A percentile compares a stretch with the other conserved stretches of the same genome.
phyloP scores from a whole-genome alignment of 2,329 filamentous ascomycete genomes.

The Paraphoma chrysanthemicola region DNA sequence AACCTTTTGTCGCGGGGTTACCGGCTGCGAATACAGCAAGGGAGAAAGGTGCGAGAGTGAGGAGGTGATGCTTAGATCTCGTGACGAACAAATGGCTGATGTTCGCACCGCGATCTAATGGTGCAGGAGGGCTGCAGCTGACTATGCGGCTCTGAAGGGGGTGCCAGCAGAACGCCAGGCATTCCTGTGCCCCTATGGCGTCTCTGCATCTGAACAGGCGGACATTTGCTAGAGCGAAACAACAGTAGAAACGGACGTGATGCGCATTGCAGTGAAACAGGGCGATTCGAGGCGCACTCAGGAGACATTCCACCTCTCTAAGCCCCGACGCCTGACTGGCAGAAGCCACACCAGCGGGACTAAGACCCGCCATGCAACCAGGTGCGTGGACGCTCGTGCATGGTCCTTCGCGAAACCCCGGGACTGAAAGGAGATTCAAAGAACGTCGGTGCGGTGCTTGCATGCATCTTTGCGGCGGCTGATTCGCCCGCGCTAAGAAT shows the following conservation, averaged over 20 bases:
- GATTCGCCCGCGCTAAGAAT: slow-evolving; percentile 20
- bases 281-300: not conserved
- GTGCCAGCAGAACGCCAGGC: slow-evolving; percentile 10
- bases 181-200: slow-evolving; percentile 16
- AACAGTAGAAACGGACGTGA: not conserved
- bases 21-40: too few relatives aligned
- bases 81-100: slow-evolving; percentile 7
- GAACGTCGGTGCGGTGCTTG: not conserved
- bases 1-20: not conserved
- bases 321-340: not conserved
- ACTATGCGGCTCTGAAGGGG: slow-evolving; percentile 23
- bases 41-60: not conserved
- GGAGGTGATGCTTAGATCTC: not conserved
- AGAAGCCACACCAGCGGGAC: not conserved
- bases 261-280: not conserved
- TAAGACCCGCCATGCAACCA: not conserved
- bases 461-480: not conserved
- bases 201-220: not conserved
- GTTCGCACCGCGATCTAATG: slow-evolving; percentile 1
- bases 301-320: not conserved
- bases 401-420: not conserved
- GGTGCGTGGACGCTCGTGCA: not conserved
- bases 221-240: not conserved
- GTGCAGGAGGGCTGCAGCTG: slow-evolving; percentile 15
- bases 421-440: not conserved